Base-by-base conservation (phyloP, 1,284 basidiomycete species). In the Ganoderma resinaceum region DNA sequence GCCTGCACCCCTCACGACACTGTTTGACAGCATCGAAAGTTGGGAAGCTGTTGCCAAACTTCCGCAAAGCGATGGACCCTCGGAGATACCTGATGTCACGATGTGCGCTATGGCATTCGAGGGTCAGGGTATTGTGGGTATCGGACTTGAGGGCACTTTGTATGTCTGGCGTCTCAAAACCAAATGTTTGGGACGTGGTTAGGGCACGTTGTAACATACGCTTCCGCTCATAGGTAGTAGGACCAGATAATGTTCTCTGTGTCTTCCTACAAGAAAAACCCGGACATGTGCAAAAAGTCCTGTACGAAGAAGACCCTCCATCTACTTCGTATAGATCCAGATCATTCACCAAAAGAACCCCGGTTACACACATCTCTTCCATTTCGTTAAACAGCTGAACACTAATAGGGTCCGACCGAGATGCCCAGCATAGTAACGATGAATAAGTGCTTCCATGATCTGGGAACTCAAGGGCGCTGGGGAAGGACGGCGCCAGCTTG, bases 21-120 rank as follows among this genome's bases (percentile, higher is more conserved):
- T 78, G 43, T 73, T 76, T 29, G 70, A 73, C 0, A 65, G 64
- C 20, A 71, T 77, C 12, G 67, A 74, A 31, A 70, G 73, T 9
- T 76, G 74, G 74, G 66, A 72, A 26, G 61, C 74, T 20, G 42
- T 43, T n/a, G 62, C 63, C 9, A 62, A 65, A 20, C 26, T 42
- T 4, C 37, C 42, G 3, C 40, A 53, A 18, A 42, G 31, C 3
- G 62, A 37, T 8, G 55, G 38, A 1, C 65, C 66, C 5, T 23
- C 66, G 23, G 68, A 65, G 29, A 37, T 72, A 7, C 67, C 71
- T 33, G 72, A 73, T n/a, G 67, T 76, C 42, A 65, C 23, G 16
- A 38, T 61, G 11, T 79, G 78, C 62, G 75, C 76, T 49, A 67
- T 79, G 58, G 75, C 74, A 5, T 75, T 64, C 49, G 72, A 72